Conservation (phyloP, 2,329 filamentous ascomycete species). For the Berkeleyomyces rouxiae region DNA sequence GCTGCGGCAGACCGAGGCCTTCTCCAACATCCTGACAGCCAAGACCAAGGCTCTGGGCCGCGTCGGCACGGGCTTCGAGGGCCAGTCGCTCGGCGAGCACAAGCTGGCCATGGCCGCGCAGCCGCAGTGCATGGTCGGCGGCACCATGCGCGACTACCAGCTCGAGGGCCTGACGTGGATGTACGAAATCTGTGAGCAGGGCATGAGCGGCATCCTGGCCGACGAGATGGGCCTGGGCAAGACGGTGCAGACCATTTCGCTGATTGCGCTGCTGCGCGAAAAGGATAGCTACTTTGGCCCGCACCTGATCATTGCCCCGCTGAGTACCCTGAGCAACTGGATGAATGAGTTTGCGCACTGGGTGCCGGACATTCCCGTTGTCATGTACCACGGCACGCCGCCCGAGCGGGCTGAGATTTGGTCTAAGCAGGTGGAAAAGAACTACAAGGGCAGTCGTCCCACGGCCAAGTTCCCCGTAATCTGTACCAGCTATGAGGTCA, state of each 20-base stretch:
- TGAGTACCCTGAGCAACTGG: slow-evolving; percentile 93
- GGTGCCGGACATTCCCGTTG: slow-evolving; percentile 74
- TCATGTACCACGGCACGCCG: slow-evolving; percentile 80
- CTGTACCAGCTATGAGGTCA: slow-evolving; percentile 91
- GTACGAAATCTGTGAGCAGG: slow-evolving; percentile 64
- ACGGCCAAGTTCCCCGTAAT: slow-evolving; percentile 63
- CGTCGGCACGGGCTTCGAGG: slow-evolving; percentile 43
- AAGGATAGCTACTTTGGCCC: slow-evolving; percentile 70
- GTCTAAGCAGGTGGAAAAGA: slow-evolving; percentile 48
- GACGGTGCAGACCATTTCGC: slow-evolving; percentile 77
- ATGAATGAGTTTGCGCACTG: slow-evolving; percentile 83
- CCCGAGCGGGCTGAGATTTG: slow-evolving; percentile 63
- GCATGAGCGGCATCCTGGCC: slow-evolving; percentile 77
- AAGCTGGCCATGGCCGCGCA: slow-evolving; percentile 69
- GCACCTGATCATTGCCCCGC: slow-evolving; percentile 74
- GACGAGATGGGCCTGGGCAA: slow-evolving; percentile 92
- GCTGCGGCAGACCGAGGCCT: slow-evolving; percentile 41
- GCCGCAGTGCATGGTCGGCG: slow-evolving; percentile 68
- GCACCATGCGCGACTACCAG: slow-evolving; percentile 87
- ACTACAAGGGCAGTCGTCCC: slow-evolving; percentile 39
- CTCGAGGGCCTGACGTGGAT: slow-evolving; percentile 92
- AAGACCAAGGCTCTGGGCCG: slow-evolving; percentile 47
- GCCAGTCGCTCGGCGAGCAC: slow-evolving; percentile 42
- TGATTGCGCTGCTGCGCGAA: slow-evolving; percentile 75
- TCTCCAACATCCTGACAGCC: slow-evolving; percentile 44